Evolutionary conservation across 1,284 basidiomycete species (phyloP).

Genomic region (Hemileia vastatrix): DNA sequence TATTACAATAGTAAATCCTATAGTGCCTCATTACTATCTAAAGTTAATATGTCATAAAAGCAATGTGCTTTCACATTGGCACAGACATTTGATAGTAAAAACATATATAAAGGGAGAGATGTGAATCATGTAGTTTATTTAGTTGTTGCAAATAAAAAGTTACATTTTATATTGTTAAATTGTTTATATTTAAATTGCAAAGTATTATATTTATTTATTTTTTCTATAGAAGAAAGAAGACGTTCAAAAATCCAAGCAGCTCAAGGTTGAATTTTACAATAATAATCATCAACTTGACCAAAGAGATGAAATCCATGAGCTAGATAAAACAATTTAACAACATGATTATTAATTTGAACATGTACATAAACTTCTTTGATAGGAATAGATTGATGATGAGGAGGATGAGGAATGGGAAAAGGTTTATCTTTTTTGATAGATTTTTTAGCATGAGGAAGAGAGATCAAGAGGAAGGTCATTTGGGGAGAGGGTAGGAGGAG

Average conservation of each 20-base stretch:
- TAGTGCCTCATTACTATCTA: no score
- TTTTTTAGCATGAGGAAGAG: not conserved
- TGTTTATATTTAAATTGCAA: no score
- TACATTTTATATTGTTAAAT: no score
- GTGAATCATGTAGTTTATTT: no score
- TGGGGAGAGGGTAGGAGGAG: conserved; percentile 20
- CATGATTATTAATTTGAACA: conserved; percentile 42
- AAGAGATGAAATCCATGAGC: conserved; percentile 37
- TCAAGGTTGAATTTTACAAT: conserved; percentile 26
- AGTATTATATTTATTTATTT: no score
- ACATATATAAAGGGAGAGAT: no score
- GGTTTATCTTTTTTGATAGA: conserved; percentile 7
- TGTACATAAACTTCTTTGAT: conserved; percentile 39
- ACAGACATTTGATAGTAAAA: no score
- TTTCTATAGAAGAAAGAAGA: no score
- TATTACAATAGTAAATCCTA: no score
- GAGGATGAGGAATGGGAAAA: not conserved
- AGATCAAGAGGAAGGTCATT: conserved; percentile 21
- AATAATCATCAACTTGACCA: conserved; percentile 37
- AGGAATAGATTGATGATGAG: not conserved
- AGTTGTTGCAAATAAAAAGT: no score
- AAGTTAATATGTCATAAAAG: no score
- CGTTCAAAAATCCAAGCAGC: conserved; percentile 27
- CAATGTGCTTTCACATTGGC: no score
- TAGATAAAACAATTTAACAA: conserved; percentile 39